Percentiles rank a stretch among this genome's conserved stretches.
Evolutionary conservation across 441 rosid genomes (phyloP).

Genomic region (Rhodomyrtus psidioides): DNA sequence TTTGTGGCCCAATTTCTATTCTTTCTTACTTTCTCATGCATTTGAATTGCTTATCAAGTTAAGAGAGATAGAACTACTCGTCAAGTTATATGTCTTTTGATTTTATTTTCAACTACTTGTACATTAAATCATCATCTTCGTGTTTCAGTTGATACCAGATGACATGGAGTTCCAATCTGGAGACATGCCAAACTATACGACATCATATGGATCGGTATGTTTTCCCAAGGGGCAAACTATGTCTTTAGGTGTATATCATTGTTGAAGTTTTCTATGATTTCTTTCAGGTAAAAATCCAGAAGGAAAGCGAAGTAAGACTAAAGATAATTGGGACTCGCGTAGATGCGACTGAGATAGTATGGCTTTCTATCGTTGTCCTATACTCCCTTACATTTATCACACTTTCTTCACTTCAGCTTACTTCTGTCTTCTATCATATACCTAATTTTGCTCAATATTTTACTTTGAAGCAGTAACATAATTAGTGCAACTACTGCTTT

Average conservation of each 20-base stretch:
- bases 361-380: conserved; percentile 4
- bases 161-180: conserved; percentile 97
- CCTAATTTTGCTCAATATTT: neutral
- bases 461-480: neutral
- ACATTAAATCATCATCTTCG: neutral
- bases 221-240: neutral
- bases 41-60: neutral
- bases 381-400: neutral
- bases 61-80: neutral
- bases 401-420: no score
- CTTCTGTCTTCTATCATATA: neutral
- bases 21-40: neutral
- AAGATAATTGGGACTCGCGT: conserved; percentile 94
- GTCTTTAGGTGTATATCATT: neutral
- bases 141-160: conserved; percentile 76
- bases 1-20: neutral
- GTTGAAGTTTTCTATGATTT: neutral
- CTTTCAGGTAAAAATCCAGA: conserved; percentile 81
- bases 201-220: conserved; percentile 85
- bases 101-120: neutral
- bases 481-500: neutral
- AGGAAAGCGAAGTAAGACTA: conserved; percentile 85
- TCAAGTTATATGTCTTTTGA: neutral
- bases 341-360: conserved; percentile 88
- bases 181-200: conserved; percentile 84